Percentiles rank a stretch among this genome's conserved stretches.
Evolutionary conservation across 352 stramenopile genomes (phyloP).

Genomic region (Globisporangium recalcitrans): DNA sequence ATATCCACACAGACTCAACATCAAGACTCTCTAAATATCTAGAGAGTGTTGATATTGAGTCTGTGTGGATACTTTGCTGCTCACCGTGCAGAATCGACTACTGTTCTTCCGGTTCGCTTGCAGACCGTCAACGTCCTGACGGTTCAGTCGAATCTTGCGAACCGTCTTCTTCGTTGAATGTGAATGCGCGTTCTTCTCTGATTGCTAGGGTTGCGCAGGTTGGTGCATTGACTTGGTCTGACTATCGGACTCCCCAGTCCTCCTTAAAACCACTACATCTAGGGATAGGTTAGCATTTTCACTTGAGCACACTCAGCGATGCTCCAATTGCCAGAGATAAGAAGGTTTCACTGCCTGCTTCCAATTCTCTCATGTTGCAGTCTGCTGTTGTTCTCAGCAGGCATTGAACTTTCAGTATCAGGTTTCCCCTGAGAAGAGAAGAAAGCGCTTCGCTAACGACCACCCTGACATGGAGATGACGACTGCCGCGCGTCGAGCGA

Average conservation of each 20-base stretch:
- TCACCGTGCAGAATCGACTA: too few relatives aligned
- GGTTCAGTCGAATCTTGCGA: slow-evolving; percentile 7
- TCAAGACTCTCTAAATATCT: too few relatives aligned
- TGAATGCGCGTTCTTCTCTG: neutral
- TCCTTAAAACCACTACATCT: too few relatives aligned
- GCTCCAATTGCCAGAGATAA: neutral
- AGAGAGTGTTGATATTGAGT: too few relatives aligned
- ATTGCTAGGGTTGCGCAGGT: neutral
- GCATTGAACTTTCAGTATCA: slow-evolving; percentile 5
- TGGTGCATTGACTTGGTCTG: too few relatives aligned
- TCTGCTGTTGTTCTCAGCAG: neutral
- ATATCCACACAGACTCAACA: too few relatives aligned
- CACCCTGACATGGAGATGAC: neutral
- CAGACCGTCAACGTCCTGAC: neutral
- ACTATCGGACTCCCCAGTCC: neutral
- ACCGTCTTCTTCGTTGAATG: slow-evolving; percentile 11
- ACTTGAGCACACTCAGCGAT: neutral
- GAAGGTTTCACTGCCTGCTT: neutral
- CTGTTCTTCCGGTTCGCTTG: neutral
- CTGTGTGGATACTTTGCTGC: too few relatives aligned
- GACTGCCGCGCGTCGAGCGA: neutral
- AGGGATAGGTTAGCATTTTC: neutral
- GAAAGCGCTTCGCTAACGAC: neutral
- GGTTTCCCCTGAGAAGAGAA: slow-evolving; percentile 1
- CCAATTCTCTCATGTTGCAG: slow-evolving; percentile 1